A percentile compares a stretch with the other conserved stretches of the same genome.
phyloP scores from a whole-genome alignment of 1,139 yeast genomes.

The Candida sojae region DNA sequence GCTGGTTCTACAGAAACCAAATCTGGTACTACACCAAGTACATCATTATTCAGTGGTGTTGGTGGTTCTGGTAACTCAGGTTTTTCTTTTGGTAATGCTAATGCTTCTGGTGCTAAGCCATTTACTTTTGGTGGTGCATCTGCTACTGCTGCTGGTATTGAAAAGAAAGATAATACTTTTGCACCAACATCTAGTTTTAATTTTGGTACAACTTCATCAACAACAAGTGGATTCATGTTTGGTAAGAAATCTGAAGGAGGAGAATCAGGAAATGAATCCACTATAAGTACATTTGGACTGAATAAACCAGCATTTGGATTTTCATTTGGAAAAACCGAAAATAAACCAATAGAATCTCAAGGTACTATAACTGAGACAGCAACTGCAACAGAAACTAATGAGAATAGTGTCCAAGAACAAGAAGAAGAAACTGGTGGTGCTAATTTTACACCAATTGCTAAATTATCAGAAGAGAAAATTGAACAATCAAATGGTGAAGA shows the following conservation, averaged over 20 bases:
- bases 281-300: background rate
- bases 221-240: conserved; percentile 23
- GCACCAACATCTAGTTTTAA: conserved; percentile 16
- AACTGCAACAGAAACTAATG: conserved; percentile 6
- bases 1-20: background rate
- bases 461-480: conserved; percentile 43
- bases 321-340: conserved; percentile 3
- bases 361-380: background rate
- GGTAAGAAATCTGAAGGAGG: conserved; percentile 13
- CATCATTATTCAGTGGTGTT: background rate
- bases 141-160: background rate
- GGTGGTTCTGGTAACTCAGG: conserved; percentile 5
- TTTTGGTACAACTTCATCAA: conserved; percentile 14
- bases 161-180: background rate
- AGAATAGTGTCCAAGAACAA: conserved; percentile 9
- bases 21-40: background rate
- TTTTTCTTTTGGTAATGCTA: conserved; percentile 19
- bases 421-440: conserved; percentile 44
- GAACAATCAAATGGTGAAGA: conserved; percentile 81
- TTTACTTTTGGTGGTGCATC: conserved; percentile 17
- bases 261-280: background rate
- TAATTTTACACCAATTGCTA: conserved; percentile 50
- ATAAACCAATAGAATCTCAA: conserved; percentile 13
- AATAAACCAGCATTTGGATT: conserved; percentile 1
- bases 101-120: conserved; percentile 14